These are phyloP conservation scores for Chlorella vulgaris DNA, from an alignment of 139 green algal genomes.

Conservation along the genomic window DNA sequence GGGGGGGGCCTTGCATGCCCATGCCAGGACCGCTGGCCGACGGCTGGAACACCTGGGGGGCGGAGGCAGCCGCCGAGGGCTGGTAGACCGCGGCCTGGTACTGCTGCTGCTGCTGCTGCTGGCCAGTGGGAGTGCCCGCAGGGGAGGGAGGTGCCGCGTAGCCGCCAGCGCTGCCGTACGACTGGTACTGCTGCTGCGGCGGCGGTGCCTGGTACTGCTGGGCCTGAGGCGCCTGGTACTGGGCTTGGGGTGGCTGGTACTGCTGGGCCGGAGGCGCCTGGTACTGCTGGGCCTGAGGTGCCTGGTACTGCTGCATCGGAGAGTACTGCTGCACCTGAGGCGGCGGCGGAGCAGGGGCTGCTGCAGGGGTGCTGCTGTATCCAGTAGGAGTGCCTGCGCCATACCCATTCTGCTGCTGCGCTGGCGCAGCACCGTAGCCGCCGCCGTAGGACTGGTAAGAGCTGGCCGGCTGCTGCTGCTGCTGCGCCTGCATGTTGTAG, in stretches of 20 bases:
- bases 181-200: background rate
- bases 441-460: background rate
- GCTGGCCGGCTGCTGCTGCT: background rate
- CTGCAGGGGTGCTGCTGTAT: slow-evolving; percentile 2
- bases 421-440: background rate
- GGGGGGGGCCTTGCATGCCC: background rate
- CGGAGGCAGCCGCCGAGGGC: slow-evolving; percentile 15
- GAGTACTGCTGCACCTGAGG: slow-evolving; percentile 19
- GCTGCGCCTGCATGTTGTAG: background rate
- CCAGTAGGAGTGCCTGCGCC: slow-evolving; percentile 30
- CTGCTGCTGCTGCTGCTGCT: background rate
- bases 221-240: no score
- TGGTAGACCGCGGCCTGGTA: slow-evolving; percentile 43
- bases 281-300: no score
- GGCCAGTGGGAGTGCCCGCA: background rate
- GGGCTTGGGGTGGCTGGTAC: no score
- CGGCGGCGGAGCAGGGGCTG: background rate
- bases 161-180: slow-evolving; percentile 10
- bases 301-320: slow-evolving; percentile 26
- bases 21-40: no score
- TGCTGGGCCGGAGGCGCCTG: no score
- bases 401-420: background rate
- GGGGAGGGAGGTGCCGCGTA: background rate
- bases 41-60: slow-evolving; percentile 38
- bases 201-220: background rate